Evolutionary conservation across 2,329 filamentous ascomycete genomes (phyloP), one percentile per base, ranked within the genome.

Genomic region (Thyridium curvatum): DNA sequence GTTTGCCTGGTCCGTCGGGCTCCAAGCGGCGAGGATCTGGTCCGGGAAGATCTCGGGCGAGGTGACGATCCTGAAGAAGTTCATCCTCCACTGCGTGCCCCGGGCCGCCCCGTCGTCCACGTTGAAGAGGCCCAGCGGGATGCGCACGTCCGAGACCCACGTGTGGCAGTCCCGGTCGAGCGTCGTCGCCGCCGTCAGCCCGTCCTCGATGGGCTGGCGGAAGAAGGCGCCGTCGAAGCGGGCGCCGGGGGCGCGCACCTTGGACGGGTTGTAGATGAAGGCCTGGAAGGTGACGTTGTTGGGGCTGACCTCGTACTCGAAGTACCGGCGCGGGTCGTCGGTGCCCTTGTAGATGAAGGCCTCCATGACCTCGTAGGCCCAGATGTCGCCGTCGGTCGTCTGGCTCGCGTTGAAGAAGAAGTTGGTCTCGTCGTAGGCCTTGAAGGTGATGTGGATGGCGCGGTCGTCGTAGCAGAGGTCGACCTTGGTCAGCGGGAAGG

Each of bases 211-310:
- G 0, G 68, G 65, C 36, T 64, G 52, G 4, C 54, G 46, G 37
- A 72, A 49, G 44, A 64, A 67, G 34, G 65, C 60, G 35, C 61
- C 59, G 45, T 71, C 68, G 33, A 72, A 65, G 0, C 68, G 59
- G 9, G 64, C 59, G 15, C 59, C 64, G 1, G 48, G 39, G 2
- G 58, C 55, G 18, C 68, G 62, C 12, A 61, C 57, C 46, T 71
- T 71, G 47, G 64, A 62, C 4, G 67, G 69, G 48, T 73, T 73
- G 55, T 68, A 72, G 47, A 73, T 63, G 42, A 71, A 68, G 8
- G 68, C 65, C 45, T 72, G 66, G 55, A 67, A 73, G 16, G 68
- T 73, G 38, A 66, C 61, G 42, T 73, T 72, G 57, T 69, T 68
- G 36, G 69, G 69, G 49, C 53, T 69, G 32, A 73, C 61, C 51